Evolutionary conservation across 2,329 filamentous ascomycete genomes (phyloP).

Genomic region (Westerdykella sp.): DNA sequence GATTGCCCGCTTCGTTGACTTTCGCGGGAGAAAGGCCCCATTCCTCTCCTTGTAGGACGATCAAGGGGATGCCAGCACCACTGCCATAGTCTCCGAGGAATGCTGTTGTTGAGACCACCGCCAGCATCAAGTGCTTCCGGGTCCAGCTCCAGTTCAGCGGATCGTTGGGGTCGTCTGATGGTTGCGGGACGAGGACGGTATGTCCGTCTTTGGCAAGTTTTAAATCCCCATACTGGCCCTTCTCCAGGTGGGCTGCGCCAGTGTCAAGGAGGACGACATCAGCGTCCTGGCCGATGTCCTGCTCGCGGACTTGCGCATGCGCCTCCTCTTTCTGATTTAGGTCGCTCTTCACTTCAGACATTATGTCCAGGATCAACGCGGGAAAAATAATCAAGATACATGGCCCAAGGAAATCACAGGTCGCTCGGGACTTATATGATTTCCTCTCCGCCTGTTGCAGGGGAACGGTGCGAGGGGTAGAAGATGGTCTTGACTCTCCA

Average conservation of each 20-base stretch:
- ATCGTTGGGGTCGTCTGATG: conserved; percentile 46
- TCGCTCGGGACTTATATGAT: too few species aligned
- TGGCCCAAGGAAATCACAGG: too few species aligned
- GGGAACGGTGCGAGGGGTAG: too few species aligned
- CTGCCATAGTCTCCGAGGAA: conserved; percentile 48
- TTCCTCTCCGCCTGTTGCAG: too few species aligned
- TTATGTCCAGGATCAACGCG: too few species aligned
- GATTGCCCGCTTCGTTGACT: conserved; percentile 48
- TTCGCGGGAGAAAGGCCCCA: conserved; percentile 46
- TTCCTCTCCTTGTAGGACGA: conserved; percentile 33
- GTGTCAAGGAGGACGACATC: conserved; percentile 18
- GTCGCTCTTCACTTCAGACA: background rate
- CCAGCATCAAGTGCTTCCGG: conserved; percentile 47
- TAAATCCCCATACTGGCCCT: conserved; percentile 18
- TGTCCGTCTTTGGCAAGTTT: conserved; percentile 34
- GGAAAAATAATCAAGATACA: too few species aligned
- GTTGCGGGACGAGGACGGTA: conserved; percentile 51
- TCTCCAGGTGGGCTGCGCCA: conserved; percentile 17
- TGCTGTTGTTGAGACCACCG: conserved; percentile 44
- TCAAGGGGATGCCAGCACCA: conserved; percentile 28
- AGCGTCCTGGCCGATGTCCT: conserved; percentile 14
- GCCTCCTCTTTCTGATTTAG: background rate
- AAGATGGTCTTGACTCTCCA: too few species aligned
- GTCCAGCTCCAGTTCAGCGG: conserved; percentile 49
- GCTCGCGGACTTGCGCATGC: conserved; percentile 12